These are phyloP conservation scores for Xylaria grammica DNA, from an alignment of 495 filamentous ascomycete species.

Conservation along the genomic window DNA sequence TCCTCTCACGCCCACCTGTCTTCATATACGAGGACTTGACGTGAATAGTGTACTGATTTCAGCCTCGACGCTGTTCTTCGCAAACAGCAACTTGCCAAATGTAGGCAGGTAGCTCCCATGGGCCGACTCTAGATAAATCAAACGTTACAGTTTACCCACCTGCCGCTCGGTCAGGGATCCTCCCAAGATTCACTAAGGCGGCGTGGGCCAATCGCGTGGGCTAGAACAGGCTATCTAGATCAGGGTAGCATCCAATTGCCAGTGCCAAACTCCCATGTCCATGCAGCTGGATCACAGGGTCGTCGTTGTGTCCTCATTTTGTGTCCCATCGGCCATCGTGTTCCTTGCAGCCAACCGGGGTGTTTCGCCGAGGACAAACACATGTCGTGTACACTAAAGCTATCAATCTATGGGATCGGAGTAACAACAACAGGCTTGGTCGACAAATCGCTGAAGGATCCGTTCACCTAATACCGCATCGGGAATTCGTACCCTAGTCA, in stretches of 20 bases:
- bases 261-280: conserved; percentile 4
- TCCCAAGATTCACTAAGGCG: not conserved
- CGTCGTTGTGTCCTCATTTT: not conserved
- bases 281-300: not conserved
- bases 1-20: not conserved
- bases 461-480: conserved; percentile 11
- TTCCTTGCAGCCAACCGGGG: not conserved
- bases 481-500: conserved; percentile 6
- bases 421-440: not conserved
- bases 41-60: too few relatives aligned
- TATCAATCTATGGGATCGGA: too few relatives aligned
- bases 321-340: not conserved
- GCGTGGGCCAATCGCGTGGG: conserved; percentile 7
- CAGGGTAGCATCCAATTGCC: conserved; percentile 1
- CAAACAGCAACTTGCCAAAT: conserved; percentile 2
- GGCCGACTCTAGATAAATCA: not conserved
- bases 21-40: not conserved
- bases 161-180: not conserved
- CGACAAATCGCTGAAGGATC: not conserved
- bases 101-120: conserved; percentile 7
- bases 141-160: conserved; percentile 23
- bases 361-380: not conserved
- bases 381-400: too few relatives aligned
- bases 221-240: conserved; percentile 1
- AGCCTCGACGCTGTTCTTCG: conserved; percentile 5